Evolutionary conservation across 805 yeast genomes (phyloP).

Genomic region (Suhomyces tanzawaensis): DNA sequence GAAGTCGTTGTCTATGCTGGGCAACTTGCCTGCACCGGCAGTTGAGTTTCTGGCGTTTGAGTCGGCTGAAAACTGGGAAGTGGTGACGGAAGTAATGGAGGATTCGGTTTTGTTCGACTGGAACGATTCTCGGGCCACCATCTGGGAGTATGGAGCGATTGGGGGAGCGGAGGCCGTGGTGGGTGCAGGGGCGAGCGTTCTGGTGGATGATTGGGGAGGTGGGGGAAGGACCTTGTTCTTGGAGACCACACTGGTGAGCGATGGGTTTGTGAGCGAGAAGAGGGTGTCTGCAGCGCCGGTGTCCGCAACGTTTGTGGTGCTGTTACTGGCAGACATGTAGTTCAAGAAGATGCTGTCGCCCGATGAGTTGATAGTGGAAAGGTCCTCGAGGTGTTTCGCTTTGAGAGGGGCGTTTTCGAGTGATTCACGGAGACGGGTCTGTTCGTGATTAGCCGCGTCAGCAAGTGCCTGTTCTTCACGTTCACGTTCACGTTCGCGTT

Average conservation of each 20-base stretch:
- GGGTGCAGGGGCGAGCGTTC: constrained; percentile 6
- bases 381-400: constrained; percentile 6
- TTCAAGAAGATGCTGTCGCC: constrained; percentile 11
- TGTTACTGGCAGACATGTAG: constrained; percentile 10
- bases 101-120: constrained; percentile 16
- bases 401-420: constrained; percentile 8
- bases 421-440: no score
- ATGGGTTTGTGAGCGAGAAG: constrained; percentile 6
- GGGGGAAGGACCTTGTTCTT: constrained; percentile 4
- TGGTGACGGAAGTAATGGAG: constrained; percentile 11
- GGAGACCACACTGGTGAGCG: constrained; percentile 4
- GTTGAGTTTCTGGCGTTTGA: constrained; percentile 1
- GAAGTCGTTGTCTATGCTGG: constrained; percentile 20
- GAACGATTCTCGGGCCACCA: constrained; percentile 13
- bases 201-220: constrained; percentile 2
- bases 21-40: constrained; percentile 1
- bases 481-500: constrained; percentile 10
- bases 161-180: constrained; percentile 7
- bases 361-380: constrained; percentile 8
- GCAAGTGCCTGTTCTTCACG: constrained; percentile 4
- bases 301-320: constrained; percentile 2
- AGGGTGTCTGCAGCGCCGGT: neutral
- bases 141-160: constrained; percentile 2
- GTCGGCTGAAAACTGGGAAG: constrained; percentile 11
- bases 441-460: constrained; percentile 10